Evolutionary conservation across 1,284 basidiomycete genomes (phyloP), one percentile per base, ranked within the genome.

Genomic region (Ustilago xerochloae): DNA sequence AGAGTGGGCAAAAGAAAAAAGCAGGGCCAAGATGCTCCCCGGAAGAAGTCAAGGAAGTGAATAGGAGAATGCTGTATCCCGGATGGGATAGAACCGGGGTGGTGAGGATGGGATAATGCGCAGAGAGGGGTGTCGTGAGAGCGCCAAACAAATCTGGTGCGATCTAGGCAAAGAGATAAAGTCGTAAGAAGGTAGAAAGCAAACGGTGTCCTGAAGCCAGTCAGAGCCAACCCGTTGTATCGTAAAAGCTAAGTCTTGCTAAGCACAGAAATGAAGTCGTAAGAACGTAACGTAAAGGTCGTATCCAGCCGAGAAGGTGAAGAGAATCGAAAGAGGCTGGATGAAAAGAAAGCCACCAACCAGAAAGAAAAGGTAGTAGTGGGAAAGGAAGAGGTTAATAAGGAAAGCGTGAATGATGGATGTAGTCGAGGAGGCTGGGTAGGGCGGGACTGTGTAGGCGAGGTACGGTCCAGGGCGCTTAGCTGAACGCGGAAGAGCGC

Each of bases 201-300:
- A 47, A 16, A 47, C n/a, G 52, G 33, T 41, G 52, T 35, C 35
- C 52, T 55, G 56, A 68, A 62, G 24, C 58, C 60, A 57, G 58
- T 68, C 53, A 52, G 48, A 41, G 33, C 7, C 36, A 39, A 48
- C 9, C 50, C 26, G 26, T 24, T 30, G 9, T 29, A 43, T 49
- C 62, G 62, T 58, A 29, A 51, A 53, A 33, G 30, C 26, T 50
- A 29, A 29, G n/a, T n/a, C n/a, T n/a, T n/a, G n/a, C n/a, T n/a
- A n/a, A n/a, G n/a, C n/a, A n/a, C n/a, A n/a, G 16, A 18, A 24
- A 26, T 48, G 36, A 20, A 22, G 43, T 48, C 48, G 53, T 57
- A 20, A 56, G 58, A 53, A 49, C 63, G 63, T 60, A 32, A 62
- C 47, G 53, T 32, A 32, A 35, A 39, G 38, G 41, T 55, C 39